Evolutionary conservation across 2,329 filamentous ascomycete genomes (phyloP).

Genomic region (Cladosporium velox): DNA sequence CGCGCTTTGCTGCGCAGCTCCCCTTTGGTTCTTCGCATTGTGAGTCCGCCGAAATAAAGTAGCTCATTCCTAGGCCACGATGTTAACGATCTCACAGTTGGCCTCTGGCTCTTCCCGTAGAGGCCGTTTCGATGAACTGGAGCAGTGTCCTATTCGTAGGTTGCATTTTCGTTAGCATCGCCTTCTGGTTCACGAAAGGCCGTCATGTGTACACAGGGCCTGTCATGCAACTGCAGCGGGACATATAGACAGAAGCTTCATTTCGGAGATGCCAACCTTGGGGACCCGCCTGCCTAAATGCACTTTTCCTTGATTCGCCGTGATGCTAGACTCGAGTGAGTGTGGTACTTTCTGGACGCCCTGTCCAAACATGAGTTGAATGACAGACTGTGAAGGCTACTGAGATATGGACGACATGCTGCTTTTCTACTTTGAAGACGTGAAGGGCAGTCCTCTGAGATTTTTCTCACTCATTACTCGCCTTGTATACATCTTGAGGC

Average conservation of each 20-base stretch:
- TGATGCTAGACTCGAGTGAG: too few species aligned
- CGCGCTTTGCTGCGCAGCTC: background rate
- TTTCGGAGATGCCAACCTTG: too few species aligned
- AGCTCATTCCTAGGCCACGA: conserved; percentile 8
- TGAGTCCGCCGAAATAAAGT: conserved; percentile 15
- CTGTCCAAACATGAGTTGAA: too few species aligned
- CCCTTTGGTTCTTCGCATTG: conserved; percentile 31
- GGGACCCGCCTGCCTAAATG: too few species aligned
- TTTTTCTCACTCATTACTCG: too few species aligned
- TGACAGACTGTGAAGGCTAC: too few species aligned
- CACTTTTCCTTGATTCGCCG: too few species aligned
- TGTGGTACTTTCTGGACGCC: too few species aligned
- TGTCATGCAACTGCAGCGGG: conserved; percentile 21
- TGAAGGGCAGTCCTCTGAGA: too few species aligned
- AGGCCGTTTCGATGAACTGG: conserved; percentile 51
- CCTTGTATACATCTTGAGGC: too few species aligned
- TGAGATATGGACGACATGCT: too few species aligned
- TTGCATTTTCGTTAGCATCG: conserved; percentile 23
- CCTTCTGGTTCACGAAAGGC: conserved; percentile 22
- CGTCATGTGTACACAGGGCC: conserved; percentile 26
- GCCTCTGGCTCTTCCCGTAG: conserved; percentile 33
- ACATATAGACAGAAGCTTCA: background rate
- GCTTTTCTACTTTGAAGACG: too few species aligned
- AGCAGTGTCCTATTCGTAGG: conserved; percentile 46
- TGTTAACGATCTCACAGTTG: conserved; percentile 3